phyloP scores from a whole-genome alignment of 1,139 yeast species.

The Lodderomyces elongisporus region DNA sequence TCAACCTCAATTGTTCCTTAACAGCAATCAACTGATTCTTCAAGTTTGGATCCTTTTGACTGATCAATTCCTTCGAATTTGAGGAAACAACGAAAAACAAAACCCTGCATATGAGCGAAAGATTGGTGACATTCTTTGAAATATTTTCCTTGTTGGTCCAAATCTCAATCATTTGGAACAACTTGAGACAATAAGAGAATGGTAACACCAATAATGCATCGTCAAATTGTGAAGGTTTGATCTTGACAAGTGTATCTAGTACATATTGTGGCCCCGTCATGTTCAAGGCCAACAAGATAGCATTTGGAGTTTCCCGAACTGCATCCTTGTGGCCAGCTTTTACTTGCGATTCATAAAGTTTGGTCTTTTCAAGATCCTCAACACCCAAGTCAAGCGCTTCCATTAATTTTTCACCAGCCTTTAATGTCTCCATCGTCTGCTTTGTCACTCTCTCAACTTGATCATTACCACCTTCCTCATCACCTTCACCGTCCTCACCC shows the following conservation, averaged over 20 bases:
- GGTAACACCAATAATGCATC: constrained; percentile 91
- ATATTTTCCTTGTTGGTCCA: constrained; percentile 59
- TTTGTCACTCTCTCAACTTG: constrained; percentile 66
- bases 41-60: constrained; percentile 59
- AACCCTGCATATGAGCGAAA: constrained; percentile 67
- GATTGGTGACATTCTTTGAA: constrained; percentile 39
- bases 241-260: constrained; percentile 60
- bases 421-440: constrained; percentile 86
- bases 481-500: constrained; percentile 35
- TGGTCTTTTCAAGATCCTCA: constrained; percentile 60
- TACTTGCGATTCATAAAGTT: constrained; percentile 38
- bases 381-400: constrained; percentile 87
- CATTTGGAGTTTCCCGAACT: constrained; percentile 57
- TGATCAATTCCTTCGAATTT: constrained; percentile 71
- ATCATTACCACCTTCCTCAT: constrained; percentile 33
- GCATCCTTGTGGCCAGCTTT: constrained; percentile 39
- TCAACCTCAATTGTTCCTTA: constrained; percentile 50
- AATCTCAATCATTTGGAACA: constrained; percentile 66
- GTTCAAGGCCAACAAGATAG: constrained; percentile 66
- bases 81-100: constrained; percentile 67
- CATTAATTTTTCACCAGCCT: constrained; percentile 90
- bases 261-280: constrained; percentile 76
- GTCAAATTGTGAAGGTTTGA: constrained; percentile 81
- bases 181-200: constrained; percentile 70
- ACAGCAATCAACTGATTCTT: constrained; percentile 57